Evolutionary conservation across 371 early-diverging fungal species (phyloP).

Genomic region (Mortierella sp.): DNA sequence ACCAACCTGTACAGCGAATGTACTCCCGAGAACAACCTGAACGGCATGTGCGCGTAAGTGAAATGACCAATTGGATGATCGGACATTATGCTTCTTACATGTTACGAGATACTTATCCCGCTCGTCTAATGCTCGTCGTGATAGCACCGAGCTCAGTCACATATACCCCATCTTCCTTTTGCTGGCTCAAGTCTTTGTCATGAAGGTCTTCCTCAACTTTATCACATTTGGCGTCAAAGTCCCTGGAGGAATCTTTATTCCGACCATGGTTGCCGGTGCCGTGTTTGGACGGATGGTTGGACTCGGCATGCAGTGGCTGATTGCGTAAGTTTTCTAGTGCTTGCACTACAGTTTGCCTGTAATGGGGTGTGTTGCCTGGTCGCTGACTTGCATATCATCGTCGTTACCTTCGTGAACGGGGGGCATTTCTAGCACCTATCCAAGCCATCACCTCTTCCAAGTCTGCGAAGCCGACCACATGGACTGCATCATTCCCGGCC

Average conservation of each 20-base stretch:
- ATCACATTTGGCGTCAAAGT: constrained; percentile 73
- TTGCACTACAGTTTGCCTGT: background rate
- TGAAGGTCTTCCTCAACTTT: constrained; percentile 61
- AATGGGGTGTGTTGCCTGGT: too few species aligned
- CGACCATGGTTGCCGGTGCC: constrained; percentile 93
- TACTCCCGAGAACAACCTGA: constrained; percentile 60
- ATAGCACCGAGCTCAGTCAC: constrained; percentile 46
- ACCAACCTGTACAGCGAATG: constrained; percentile 89
- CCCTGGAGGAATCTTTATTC: constrained; percentile 94
- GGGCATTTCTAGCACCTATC: constrained; percentile 28
- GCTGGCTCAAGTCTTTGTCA: constrained; percentile 58
- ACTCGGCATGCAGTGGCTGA: constrained; percentile 74
- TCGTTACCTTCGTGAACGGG: background rate
- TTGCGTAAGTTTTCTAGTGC: constrained; percentile 34
- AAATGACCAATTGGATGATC: background rate
- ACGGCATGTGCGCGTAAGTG: constrained; percentile 73
- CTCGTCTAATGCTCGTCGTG: background rate
- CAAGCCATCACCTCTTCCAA: constrained; percentile 42
- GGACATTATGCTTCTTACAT: background rate
- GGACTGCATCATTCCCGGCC: constrained; percentile 89
- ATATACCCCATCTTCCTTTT: constrained; percentile 76
- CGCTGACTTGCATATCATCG: too few species aligned
- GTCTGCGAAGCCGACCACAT: constrained; percentile 46
- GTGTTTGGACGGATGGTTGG: constrained; percentile 91
- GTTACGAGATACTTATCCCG: too few species aligned